Base-by-base conservation (phyloP, 306 rosid genomes). In the Casuarina glauca region DNA sequence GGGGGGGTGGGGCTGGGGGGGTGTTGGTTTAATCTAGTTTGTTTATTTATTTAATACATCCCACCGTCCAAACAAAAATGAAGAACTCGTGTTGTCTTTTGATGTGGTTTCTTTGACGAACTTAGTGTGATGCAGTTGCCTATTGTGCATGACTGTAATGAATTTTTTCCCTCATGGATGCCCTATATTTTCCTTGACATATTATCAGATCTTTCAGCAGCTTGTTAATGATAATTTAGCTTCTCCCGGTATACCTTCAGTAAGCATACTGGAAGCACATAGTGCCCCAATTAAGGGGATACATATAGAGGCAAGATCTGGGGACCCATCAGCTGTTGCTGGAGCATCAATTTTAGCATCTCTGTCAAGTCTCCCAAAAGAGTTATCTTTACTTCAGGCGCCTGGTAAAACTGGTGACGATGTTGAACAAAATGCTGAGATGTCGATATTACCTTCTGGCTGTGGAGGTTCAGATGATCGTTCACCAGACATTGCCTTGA, bases 321-420 rank as follows among this genome's bases (percentile, higher is more conserved):
- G 97, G 74, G 99, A 95, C 76, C 84, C 92, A 69, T 88, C 99
- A 17, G 90, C 97, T 75, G 99, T 93, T 75, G 92, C 93, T 60
- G 97, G 96, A 52, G 93, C 97, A 49, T 90, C 98, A 39, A 92
- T 95, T 80, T 85, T 95, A 78, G 93, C 97, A 20, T 88, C 99
- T n/a, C 80, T 93, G 79, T 87, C 99, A 70, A 85, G 83, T 84
- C 69, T 84, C 75, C 87, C 85, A 57, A 84, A 90, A 82, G 97
- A 88, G 72, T 84, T 88, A 67, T 84, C 96, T 41, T 79, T 82
- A 64, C 85, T 88, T 81, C 83, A 93, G 16, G 89, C 95, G 19
- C 84, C 93, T 72, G 76, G 81, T 66, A 93, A 88, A 86, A 74
- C 91, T 54, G 80, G 86, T 38, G 87, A 84, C 61, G 85, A 88